Evolutionary conservation across 768 basidiomycete genomes (phyloP), one percentile per base, ranked within the genome.

Genomic region (Psilocybe tampanensis): DNA sequence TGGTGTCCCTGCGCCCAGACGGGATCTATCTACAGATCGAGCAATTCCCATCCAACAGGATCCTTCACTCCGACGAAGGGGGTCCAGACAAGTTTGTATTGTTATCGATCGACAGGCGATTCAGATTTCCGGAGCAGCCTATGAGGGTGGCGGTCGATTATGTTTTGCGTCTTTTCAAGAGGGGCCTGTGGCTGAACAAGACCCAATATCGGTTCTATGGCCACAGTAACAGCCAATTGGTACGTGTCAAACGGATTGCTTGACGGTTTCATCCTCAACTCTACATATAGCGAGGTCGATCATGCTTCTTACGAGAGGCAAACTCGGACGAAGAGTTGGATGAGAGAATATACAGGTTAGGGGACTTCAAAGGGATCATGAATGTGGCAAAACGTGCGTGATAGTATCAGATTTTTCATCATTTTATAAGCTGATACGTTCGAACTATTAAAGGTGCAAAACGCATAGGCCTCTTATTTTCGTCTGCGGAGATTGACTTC

Each of bases 151-250:
- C 76, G 5, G 69, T 76, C 44, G 85, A 87, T 12, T 89, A 89
- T 60, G 80, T 88, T 43, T 62, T 71, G 18, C 75, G 83, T 29
- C 65, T 88, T 58, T 74, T 88, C 68, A 80, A 77, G 56, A 70
- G 73, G 0, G 87, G 87, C 0, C 55, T 89, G 1, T 80, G 79
- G 61, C 62, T 87, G 61, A 88, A 89, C 58, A 76, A 74, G 1
- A 67, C 78, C 0, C 82, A 87, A 60, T 87, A 88, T 66, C 81
- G 86, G 2, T 89, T 88, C 65, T 88, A 86, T 56, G 83, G 84
- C 54, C 87, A 89, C 56, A 87, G 87, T 41, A 87, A 88, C 64
- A 88, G 85, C 58, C 87, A 89, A 60, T 62, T 88, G 65, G 86
- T 86, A 58, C 11, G 76, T 69, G 8, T 18, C 13, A 19, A 12